These are phyloP conservation scores for Globisporangium okanoganense DNA, from an alignment of 352 stramenopile genomes.

Conservation along the genomic window DNA sequence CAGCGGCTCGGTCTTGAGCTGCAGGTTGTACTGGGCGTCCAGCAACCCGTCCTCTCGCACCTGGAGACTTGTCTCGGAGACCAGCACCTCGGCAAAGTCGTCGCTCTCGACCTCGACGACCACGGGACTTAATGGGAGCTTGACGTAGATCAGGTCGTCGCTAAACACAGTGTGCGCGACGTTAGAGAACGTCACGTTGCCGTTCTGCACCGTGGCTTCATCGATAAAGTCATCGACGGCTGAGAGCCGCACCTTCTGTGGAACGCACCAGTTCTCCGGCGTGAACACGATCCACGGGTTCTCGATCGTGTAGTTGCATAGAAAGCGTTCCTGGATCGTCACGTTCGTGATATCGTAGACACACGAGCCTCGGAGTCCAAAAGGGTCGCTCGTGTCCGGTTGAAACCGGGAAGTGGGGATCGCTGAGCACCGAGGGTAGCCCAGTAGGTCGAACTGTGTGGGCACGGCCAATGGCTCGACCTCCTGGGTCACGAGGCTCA, in stretches of 20 bases:
- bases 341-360: slow-evolving; percentile 64
- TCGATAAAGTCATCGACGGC: slow-evolving; percentile 63
- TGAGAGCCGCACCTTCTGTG: slow-evolving; percentile 41
- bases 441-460: slow-evolving; percentile 40
- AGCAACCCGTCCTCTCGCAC: slow-evolving; percentile 54
- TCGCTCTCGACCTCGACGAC: slow-evolving; percentile 53
- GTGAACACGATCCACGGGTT: slow-evolving; percentile 78
- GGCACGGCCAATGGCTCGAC: slow-evolving; percentile 52
- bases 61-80: slow-evolving; percentile 47
- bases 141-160: slow-evolving; percentile 62
- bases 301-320: slow-evolving; percentile 73
- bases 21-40: slow-evolving; percentile 40
- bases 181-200: slow-evolving; percentile 51
- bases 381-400: slow-evolving; percentile 37
- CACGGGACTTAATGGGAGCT: slow-evolving; percentile 31
- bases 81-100: slow-evolving; percentile 52
- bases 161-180: slow-evolving; percentile 61
- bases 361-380: slow-evolving; percentile 49
- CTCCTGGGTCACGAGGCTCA: slow-evolving; percentile 55
- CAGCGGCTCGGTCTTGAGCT: slow-evolving; percentile 58
- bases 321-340: slow-evolving; percentile 60
- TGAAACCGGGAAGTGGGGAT: slow-evolving; percentile 53
- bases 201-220: slow-evolving; percentile 34
- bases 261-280: slow-evolving; percentile 61
- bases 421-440: slow-evolving; percentile 37